These are phyloP conservation scores for Fusarium palustre DNA, from an alignment of 2,329 filamentous ascomycete species.

Conservation along the genomic window DNA sequence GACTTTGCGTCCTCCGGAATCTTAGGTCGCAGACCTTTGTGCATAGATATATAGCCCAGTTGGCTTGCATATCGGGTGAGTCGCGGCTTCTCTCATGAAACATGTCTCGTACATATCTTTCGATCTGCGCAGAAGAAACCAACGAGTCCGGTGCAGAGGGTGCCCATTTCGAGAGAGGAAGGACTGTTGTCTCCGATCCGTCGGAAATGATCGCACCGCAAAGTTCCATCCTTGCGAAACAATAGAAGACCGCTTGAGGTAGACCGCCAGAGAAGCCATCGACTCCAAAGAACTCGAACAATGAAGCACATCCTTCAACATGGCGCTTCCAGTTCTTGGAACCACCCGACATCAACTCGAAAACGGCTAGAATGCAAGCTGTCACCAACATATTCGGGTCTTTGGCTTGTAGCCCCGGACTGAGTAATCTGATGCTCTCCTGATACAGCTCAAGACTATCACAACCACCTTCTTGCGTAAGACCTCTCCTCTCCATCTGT, in stretches of 20 bases:
- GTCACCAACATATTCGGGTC: slow-evolving; percentile 60
- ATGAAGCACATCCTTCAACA: slow-evolving; percentile 66
- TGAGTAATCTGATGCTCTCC: slow-evolving; percentile 60
- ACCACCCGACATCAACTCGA: slow-evolving; percentile 62
- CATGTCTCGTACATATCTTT: slow-evolving; percentile 32
- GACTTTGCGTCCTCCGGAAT: slow-evolving; percentile 48
- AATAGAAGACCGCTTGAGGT: slow-evolving; percentile 67
- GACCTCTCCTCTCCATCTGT: slow-evolving; percentile 63
- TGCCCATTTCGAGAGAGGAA: slow-evolving; percentile 63
- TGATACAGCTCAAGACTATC: slow-evolving; percentile 66
- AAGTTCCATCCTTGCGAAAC: slow-evolving; percentile 68
- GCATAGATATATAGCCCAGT: slow-evolving; percentile 65
- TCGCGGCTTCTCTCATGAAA: slow-evolving; percentile 49
- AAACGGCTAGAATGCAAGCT: slow-evolving; percentile 59
- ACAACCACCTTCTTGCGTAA: slow-evolving; percentile 57
- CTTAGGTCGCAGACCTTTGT: slow-evolving; percentile 62
- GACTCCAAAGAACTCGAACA: slow-evolving; percentile 63
- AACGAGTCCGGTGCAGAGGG: slow-evolving; percentile 33
- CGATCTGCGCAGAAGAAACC: slow-evolving; percentile 13
- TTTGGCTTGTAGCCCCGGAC: slow-evolving; percentile 56
- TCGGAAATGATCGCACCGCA: slow-evolving; percentile 66
- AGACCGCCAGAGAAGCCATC: slow-evolving; percentile 59
- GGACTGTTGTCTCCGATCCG: slow-evolving; percentile 60
- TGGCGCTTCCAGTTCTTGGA: slow-evolving; percentile 66
- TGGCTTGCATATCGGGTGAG: slow-evolving; percentile 63